Evolutionary conservation across 441 rosid genomes (phyloP).

Genomic region (Euphorbia celastroides): DNA sequence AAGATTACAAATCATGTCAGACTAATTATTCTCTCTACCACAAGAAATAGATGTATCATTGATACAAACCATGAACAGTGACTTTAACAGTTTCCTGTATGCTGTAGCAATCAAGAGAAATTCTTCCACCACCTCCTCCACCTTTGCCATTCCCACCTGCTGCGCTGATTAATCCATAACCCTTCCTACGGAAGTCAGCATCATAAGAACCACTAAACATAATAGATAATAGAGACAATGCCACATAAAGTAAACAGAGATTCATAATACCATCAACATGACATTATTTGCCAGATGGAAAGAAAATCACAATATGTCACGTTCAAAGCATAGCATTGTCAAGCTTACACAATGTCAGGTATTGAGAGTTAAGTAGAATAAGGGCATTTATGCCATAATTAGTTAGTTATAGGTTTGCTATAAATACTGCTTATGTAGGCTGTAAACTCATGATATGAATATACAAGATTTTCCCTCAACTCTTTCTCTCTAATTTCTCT

Average conservation of each 20-base stretch:
- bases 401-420: too few relatives aligned
- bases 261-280: conserved; percentile 11
- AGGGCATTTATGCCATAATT: too few relatives aligned
- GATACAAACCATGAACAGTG: conserved; percentile 79
- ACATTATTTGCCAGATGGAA: neutral
- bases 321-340: neutral
- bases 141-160: conserved; percentile 96
- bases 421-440: too few relatives aligned
- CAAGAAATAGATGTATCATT: conserved; percentile 22
- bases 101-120: conserved; percentile 94
- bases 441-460: too few relatives aligned
- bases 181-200: conserved; percentile 66
- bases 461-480: too few relatives aligned
- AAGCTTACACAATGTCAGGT: too few relatives aligned
- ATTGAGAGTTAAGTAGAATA: too few relatives aligned
- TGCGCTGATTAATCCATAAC: conserved; percentile 77
- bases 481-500: too few relatives aligned
- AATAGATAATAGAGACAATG: conserved; percentile 2
- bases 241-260: neutral
- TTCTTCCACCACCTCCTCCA: conserved; percentile 99
- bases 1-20: conserved; percentile 3
- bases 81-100: conserved; percentile 86
- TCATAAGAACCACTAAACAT: conserved; percentile 14
- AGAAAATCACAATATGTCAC: neutral
- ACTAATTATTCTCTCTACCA: conserved; percentile 19